A percentile compares a stretch with the other conserved stretches of the same genome.
phyloP scores from a whole-genome alignment of 768 basidiomycete genomes.

The Podaxis pistillaris region DNA sequence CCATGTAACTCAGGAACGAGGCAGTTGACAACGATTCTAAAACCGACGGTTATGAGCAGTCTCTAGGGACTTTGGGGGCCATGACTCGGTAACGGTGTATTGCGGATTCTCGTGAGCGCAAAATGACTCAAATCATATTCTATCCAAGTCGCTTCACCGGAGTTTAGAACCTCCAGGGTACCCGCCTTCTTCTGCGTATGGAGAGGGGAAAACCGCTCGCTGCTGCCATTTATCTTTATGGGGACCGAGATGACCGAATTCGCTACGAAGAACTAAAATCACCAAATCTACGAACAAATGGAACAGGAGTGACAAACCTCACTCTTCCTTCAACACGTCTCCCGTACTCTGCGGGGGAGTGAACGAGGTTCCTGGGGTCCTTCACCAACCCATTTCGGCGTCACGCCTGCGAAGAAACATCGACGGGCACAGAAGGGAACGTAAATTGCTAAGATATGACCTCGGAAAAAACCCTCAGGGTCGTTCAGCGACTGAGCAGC shows the following conservation, averaged over 20 bases:
- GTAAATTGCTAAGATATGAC: neutral
- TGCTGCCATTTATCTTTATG: neutral
- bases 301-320: neutral
- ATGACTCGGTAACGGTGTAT: neutral
- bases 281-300: neutral
- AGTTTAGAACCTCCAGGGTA: conserved; percentile 15
- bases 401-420: neutral
- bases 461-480: neutral
- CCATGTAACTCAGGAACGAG: conserved; percentile 28
- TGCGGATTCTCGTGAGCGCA: neutral
- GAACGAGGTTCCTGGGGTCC: neutral
- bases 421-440: neutral
- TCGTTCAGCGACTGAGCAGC: neutral
- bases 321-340: neutral
- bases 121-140: neutral
- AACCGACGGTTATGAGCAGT: conserved; percentile 13
- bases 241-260: neutral
- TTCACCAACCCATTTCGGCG: neutral
- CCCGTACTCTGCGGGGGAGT: conserved; percentile 2
- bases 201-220: conserved; percentile 36
- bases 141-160: neutral
- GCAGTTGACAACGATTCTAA: neutral
- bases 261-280: neutral
- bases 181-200: conserved; percentile 42
- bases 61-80: neutral